Conservation (phyloP, 768 basidiomycete species). For the Hygrophoropsis aurantiaca region DNA sequence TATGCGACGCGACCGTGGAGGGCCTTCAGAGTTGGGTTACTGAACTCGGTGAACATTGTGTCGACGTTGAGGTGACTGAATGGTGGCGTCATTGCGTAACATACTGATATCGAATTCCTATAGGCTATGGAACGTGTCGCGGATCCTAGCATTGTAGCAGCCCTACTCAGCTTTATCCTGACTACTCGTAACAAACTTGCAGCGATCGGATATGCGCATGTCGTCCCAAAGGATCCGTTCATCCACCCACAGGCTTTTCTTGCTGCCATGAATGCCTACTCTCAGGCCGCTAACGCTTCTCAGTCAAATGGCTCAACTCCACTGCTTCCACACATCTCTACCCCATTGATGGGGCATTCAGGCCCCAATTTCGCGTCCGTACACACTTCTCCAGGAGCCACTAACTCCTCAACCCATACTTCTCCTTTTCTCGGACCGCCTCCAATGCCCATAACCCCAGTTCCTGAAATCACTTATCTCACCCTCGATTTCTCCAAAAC, state of each 20-base stretch:
- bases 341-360: constrained; percentile 6
- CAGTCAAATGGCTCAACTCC: constrained; percentile 5
- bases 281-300: constrained; percentile 11
- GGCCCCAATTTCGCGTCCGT: no score
- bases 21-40: constrained; percentile 69
- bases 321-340: constrained; percentile 30
- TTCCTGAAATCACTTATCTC: constrained; percentile 13
- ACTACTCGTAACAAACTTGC: constrained; percentile 69
- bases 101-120: constrained; percentile 1
- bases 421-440: constrained; percentile 7
- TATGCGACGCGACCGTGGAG: constrained; percentile 76
- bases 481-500: constrained; percentile 22
- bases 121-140: constrained; percentile 72
- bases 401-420: constrained; percentile 12
- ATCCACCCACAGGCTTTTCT: constrained; percentile 63
- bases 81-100: constrained; percentile 1
- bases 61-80: constrained; percentile 56
- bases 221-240: constrained; percentile 77
- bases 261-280: constrained; percentile 41
- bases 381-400: background rate
- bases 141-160: constrained; percentile 71
- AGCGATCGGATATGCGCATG: constrained; percentile 45
- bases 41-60: constrained; percentile 60
- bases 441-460: background rate
- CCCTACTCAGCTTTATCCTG: constrained; percentile 68